phyloP scores from a whole-genome alignment of 2,329 filamentous ascomycete species.

The Nigrograna mackinnonii region DNA sequence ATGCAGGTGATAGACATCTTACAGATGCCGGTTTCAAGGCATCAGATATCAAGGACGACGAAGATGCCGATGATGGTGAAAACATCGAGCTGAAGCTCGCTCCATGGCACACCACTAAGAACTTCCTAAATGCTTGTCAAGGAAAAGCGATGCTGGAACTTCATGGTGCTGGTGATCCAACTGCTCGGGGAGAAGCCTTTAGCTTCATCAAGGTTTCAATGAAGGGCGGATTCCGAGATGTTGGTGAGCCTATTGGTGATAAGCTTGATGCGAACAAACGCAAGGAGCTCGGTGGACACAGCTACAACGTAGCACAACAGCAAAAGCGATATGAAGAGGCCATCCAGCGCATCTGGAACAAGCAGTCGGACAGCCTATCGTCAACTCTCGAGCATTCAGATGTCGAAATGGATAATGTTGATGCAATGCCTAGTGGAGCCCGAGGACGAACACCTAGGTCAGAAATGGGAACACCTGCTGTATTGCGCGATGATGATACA shows the following conservation, averaged over 20 bases:
- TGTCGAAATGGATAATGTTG: conserved; percentile 65
- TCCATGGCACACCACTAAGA: conserved; percentile 95
- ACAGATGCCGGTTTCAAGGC: conserved; percentile 85
- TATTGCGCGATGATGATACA: conserved; percentile 70
- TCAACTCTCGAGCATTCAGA: conserved; percentile 77
- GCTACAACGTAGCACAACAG: conserved; percentile 95
- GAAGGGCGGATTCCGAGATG: conserved; percentile 95
- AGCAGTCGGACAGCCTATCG: conserved; percentile 78
- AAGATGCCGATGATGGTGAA: conserved; percentile 67
- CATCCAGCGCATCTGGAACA: conserved; percentile 90
- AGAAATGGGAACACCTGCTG: conserved; percentile 64
- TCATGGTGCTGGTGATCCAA: conserved; percentile 93
- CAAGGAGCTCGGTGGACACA: conserved; percentile 79
- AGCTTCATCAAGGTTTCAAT: conserved; percentile 98
- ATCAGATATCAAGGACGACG: conserved; percentile 65
- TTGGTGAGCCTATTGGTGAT: conserved; percentile 85
- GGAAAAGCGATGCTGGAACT: conserved; percentile 97
- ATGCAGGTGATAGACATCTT: conserved; percentile 88
- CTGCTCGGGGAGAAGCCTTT: conserved; percentile 89
- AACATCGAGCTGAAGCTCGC: conserved; percentile 87
- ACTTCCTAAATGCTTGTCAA: conserved; percentile 90
- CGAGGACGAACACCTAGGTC: conserved; percentile 67
- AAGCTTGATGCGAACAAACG: conserved; percentile 78
- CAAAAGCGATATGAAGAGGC: conserved; percentile 90
- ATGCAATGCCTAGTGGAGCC: conserved; percentile 45